A percentile compares a stretch with the other conserved stretches of the same genome.
Evolutionary conservation across 129 eudicot species (phyloP).

Genomic region (Flaveria ramosissima): DNA sequence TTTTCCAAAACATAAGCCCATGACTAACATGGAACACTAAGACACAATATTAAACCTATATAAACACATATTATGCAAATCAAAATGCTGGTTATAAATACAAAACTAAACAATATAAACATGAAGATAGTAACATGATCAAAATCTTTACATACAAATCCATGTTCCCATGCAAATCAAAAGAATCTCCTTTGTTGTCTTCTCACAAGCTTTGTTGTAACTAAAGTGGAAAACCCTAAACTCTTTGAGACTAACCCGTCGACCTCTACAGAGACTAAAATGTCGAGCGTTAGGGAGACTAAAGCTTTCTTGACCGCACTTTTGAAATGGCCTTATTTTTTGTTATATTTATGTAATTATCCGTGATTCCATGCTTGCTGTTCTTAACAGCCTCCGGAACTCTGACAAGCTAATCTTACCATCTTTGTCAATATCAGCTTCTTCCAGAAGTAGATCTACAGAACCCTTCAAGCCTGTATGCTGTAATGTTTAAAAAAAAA

Average conservation of each 20-base stretch:
- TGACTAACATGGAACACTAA: too few relatives aligned
- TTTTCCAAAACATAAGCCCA: too few relatives aligned
- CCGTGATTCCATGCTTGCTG: conserved; percentile 73
- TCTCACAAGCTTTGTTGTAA: background rate
- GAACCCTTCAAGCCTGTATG: conserved; percentile 88
- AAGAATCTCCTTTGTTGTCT: conserved; percentile 8
- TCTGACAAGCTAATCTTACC: conserved; percentile 89
- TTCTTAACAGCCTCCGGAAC: conserved; percentile 84
- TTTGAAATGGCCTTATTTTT: background rate
- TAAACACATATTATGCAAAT: too few relatives aligned
- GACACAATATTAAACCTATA: too few relatives aligned
- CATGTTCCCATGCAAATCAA: background rate
- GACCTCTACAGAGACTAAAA: background rate
- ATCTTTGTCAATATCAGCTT: conserved; percentile 93
- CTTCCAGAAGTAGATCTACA: conserved; percentile 77
- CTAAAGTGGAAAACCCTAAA: background rate
- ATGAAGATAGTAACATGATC: conserved; percentile 13
- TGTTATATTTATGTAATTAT: conserved; percentile 26
- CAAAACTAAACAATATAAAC: conserved; percentile 6
- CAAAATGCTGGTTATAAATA: conserved; percentile 2
- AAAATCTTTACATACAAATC: conserved; percentile 8
- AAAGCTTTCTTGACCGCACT: background rate
- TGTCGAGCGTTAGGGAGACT: conserved; percentile 7
- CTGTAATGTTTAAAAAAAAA: conserved; percentile 30
- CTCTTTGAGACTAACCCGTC: background rate